phyloP scores from a whole-genome alignment of 2,329 filamentous ascomycete genomes.

The Pseudogymnoascus sp. region DNA sequence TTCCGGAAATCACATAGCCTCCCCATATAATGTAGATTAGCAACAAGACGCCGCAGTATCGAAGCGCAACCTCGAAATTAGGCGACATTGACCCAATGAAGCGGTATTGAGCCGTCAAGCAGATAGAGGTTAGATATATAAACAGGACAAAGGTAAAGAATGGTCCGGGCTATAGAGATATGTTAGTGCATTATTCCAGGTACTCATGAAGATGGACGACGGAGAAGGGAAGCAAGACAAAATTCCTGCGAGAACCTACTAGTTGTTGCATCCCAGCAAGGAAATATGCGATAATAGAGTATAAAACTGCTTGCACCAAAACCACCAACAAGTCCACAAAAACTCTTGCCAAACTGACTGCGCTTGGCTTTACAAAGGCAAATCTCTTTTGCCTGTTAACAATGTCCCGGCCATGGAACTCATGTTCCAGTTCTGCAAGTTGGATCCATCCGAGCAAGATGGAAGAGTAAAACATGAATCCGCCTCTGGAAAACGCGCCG shows the following conservation, averaged over 20 bases:
- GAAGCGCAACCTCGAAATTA: conserved; percentile 51
- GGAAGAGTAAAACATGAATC: conserved; percentile 51
- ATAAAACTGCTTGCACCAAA: background rate
- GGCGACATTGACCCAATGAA: conserved; percentile 45
- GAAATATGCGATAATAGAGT: background rate
- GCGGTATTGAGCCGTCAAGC: conserved; percentile 51
- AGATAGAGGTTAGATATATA: conserved; percentile 42
- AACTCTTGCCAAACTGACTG: background rate
- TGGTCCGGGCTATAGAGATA: conserved; percentile 30
- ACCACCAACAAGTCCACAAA: background rate
- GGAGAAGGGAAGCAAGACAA: background rate
- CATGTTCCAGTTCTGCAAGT: conserved; percentile 55
- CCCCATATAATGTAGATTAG: conserved; percentile 50
- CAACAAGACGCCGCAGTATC: conserved; percentile 43
- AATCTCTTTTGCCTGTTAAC: conserved; percentile 49
- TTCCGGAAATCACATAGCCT: conserved; percentile 54
- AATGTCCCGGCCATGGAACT: conserved; percentile 52
- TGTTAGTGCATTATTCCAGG: background rate
- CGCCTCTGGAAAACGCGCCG: conserved; percentile 55
- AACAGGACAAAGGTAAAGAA: conserved; percentile 57
- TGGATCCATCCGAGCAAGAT: conserved; percentile 54
- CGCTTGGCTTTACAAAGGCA: conserved; percentile 34
- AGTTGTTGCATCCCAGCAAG: background rate
- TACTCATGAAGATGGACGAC: background rate
- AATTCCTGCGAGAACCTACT: background rate